Evolutionary conservation across 176 grass and related monocot species (phyloP), one percentile per base, ranked within the genome.

Genomic region (Avena atlantica): DNA sequence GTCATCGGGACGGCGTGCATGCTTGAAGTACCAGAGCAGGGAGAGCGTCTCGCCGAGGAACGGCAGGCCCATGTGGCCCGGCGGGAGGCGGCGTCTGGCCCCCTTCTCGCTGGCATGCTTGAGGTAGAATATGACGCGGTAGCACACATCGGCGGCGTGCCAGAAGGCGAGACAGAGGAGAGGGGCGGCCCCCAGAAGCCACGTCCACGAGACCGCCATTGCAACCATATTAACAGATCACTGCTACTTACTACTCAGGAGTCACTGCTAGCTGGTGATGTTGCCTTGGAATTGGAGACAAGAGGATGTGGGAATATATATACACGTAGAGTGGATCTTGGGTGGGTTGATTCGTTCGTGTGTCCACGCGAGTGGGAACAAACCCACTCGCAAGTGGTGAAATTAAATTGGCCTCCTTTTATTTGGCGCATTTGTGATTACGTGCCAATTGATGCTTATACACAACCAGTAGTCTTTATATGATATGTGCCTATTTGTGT

Each of bases 51-150:
- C 84, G 16, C 83, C 76, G 34, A 89, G 4, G 60, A 89, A 85
- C 1, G 88, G 83, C 15, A 89, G 55, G 45, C 88, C 88, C 88
- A 86, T 90, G 70, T 86, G 88, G 1, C 83, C 88, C 5, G 84
- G 88, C 49, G 83, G 88, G 44, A 90, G 76, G 42, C 61, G 5
- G 5, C 40, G 40, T 27, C 61, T 64, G 40, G 6, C 23, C n/a
- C 11, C 25, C 61, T 64, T 31, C 13, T n/a, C 34, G 10, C 20
- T 20, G 56, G 16, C 16, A 3, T 64, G 23, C 9, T 20, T 80
- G 21, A 80, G 10, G 24, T 44, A 52, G 76, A 80, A 80, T 2
- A 8, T 24, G 16, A 40, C 53, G 17, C 52, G 5, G 66, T 87
- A 12, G 40, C 16, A 8, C 23, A 7, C 17, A 37, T 87, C 76